These are phyloP conservation scores for Boehmeria nivea DNA, from an alignment of 306 rosid genomes.

Conservation along the genomic window DNA sequence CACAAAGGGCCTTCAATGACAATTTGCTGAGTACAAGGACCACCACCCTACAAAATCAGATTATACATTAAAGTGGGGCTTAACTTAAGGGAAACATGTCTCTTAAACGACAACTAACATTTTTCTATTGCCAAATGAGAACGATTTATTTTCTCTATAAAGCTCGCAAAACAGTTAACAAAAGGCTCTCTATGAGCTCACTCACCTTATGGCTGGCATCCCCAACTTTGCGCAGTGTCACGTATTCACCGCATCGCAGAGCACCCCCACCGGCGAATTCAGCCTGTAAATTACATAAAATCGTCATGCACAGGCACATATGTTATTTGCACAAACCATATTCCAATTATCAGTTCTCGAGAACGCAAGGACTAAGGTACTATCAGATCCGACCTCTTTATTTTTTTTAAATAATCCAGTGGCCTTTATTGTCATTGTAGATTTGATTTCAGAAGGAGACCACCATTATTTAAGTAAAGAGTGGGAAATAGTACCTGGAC, in stretches of 20 bases:
- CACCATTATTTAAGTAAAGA: slow-evolving; percentile 3
- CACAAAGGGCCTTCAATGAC: slow-evolving; percentile 89
- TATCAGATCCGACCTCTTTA: too few relatives aligned
- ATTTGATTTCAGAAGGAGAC: too few relatives aligned
- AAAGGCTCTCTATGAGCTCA: background rate
- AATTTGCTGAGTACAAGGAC: slow-evolving; percentile 82
- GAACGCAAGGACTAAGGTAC: too few relatives aligned
- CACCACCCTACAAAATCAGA: slow-evolving; percentile 56
- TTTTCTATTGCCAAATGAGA: background rate
- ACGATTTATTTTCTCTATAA: slow-evolving; percentile 2
- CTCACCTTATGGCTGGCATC: slow-evolving; percentile 85
- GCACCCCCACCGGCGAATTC: slow-evolving; percentile 78
- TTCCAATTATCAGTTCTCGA: too few relatives aligned
- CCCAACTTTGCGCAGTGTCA: slow-evolving; percentile 84
- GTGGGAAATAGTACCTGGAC: slow-evolving; percentile 54
- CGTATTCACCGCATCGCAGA: slow-evolving; percentile 86
- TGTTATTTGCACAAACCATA: background rate
- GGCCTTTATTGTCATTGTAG: too few relatives aligned
- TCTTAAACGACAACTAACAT: too few relatives aligned
- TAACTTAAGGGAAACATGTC: too few relatives aligned
- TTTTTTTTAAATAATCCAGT: too few relatives aligned
- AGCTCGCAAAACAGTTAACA: slow-evolving; percentile 8
- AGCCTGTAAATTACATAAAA: slow-evolving; percentile 38
- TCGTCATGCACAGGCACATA: slow-evolving; percentile 11
- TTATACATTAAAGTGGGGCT: background rate